Evolutionary conservation across 768 basidiomycete genomes (phyloP), one percentile per base, ranked within the genome.

Genomic region (Guyanaporus albipodus): DNA sequence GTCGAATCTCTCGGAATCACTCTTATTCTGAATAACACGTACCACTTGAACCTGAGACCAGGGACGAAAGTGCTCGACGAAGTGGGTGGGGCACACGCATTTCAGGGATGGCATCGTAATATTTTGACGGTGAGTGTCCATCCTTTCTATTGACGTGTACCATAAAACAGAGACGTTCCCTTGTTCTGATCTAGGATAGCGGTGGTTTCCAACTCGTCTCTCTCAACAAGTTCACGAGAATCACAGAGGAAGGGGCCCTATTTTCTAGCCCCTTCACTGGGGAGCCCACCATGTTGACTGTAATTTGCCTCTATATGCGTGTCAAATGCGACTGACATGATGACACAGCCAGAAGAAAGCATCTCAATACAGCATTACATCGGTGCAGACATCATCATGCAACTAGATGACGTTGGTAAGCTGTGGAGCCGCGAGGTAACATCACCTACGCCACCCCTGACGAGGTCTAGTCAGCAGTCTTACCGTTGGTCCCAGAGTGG

Each of bases 331-430:
- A 28, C 42, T 46, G 46, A 47, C 39, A 23, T 43, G 45, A 46
- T 44, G 24, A 8, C 24, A 28, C 27, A 91, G 86, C 91, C 92
- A 27, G 91, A 95, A 68, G 87, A 92, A 71, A 90, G 87, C 57
- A 92, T 94, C 33, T 80, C 82, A 14, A 87, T 91, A 57, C 91
- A 95, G 61, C 92, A 95, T 60, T 75, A 85, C 8, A 92, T 95
- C 34, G 91, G 91, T 6, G 88, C 85, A 22, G 91, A 95, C 62
- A 95, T 95, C 49, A 91, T 95, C 50, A 94, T 95, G 92, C 91
- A 91, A 62, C 75, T 92, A 15, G 91, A 93, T 63, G 91, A 93
- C 66, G 91, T 93, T 41, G 89, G 89, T 85, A 57, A 63, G 83
- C 70, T 35, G 31, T 29, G 39, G 44, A 21, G 0, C 21, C 40